Conservation (phyloP, 371 early-diverging fungal genomes). For the Nosema muscidifuracis region DNA sequence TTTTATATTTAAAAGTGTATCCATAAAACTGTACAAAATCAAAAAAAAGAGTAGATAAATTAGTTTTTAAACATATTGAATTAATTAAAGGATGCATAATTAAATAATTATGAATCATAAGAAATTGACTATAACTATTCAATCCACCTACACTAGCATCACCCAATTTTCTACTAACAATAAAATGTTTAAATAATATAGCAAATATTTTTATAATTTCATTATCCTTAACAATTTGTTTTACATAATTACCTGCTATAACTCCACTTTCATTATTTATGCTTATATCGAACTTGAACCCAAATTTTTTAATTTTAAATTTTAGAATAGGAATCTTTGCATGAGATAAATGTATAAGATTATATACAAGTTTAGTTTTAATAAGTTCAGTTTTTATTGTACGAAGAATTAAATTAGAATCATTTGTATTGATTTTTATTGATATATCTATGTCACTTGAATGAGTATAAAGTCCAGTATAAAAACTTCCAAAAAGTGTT, state of each 20-base stretch:
- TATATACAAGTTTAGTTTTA: not conserved
- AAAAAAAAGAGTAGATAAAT: constrained; percentile 68
- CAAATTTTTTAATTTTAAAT: constrained; percentile 68
- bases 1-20: constrained; percentile 35
- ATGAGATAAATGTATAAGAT: constrained; percentile 40
- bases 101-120: constrained; percentile 71
- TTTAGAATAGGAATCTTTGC: constrained; percentile 81
- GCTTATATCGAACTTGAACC: constrained; percentile 72
- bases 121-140: constrained; percentile 78
- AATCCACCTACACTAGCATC: constrained; percentile 84
- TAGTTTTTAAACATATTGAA: constrained; percentile 66
- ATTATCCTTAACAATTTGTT: constrained; percentile 64
- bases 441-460: constrained; percentile 54
- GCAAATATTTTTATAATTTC: constrained; percentile 67
- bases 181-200: constrained; percentile 73
- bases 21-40: constrained; percentile 91
- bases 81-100: constrained; percentile 77
- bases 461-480: constrained; percentile 26
- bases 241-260: constrained; percentile 65
- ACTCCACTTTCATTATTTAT: constrained; percentile 70
- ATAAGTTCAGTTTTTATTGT: constrained; percentile 28
- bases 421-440: constrained; percentile 13
- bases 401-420: constrained; percentile 28
- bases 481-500: constrained; percentile 41
- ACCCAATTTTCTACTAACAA: constrained; percentile 69